phyloP scores from a whole-genome alignment of 257 asterid genomes.

The Jacaranda mimosifolia region DNA sequence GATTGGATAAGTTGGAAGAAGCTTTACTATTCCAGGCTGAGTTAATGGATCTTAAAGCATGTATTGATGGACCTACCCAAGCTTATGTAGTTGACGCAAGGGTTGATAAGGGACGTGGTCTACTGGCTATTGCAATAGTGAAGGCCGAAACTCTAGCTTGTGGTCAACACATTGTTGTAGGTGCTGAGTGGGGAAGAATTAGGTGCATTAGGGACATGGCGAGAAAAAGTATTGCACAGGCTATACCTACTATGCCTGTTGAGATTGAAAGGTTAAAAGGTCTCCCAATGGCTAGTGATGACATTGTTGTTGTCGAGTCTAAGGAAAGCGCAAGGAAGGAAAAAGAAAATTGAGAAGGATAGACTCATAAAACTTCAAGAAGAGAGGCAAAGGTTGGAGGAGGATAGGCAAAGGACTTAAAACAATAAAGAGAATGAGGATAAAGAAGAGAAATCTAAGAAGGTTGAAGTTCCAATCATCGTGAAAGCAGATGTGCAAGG shows the following conservation, averaged over 20 bases:
- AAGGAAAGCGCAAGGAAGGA: conserved; percentile 99
- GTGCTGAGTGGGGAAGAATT: conserved; percentile 95
- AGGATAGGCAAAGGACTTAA: conserved; percentile 45
- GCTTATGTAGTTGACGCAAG: conserved; percentile 99
- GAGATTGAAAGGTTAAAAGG: conserved; percentile 98
- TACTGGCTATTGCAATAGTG: conserved; percentile 92
- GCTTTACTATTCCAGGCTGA: conserved; percentile 95
- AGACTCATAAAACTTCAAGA: conserved; percentile 66
- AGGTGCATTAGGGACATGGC: conserved; percentile 83
- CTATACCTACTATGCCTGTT: conserved; percentile 96
- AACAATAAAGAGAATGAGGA: conserved; percentile 51
- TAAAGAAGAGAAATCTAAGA: conserved; percentile 54
- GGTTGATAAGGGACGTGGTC: conserved; percentile 94
- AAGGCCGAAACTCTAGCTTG: conserved; percentile 84
- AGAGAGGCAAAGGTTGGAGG: conserved; percentile 63
- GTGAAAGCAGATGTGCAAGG: conserved; percentile 98
- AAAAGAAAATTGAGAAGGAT: conserved; percentile 74
- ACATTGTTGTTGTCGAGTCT: conserved; percentile 87
- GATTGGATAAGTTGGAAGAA: conserved; percentile 87
- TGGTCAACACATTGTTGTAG: conserved; percentile 88
- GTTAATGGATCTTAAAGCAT: conserved; percentile 89
- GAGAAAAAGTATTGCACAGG: conserved; percentile 59
- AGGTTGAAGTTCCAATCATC: conserved; percentile 77
- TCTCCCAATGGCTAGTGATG: conserved; percentile 98
- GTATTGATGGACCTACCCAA: conserved; percentile 90